Percentiles rank a stretch among this genome's conserved stretches.
Conservation (phyloP, 2,329 filamentous ascomycete genomes). For the Fusarium udum region DNA sequence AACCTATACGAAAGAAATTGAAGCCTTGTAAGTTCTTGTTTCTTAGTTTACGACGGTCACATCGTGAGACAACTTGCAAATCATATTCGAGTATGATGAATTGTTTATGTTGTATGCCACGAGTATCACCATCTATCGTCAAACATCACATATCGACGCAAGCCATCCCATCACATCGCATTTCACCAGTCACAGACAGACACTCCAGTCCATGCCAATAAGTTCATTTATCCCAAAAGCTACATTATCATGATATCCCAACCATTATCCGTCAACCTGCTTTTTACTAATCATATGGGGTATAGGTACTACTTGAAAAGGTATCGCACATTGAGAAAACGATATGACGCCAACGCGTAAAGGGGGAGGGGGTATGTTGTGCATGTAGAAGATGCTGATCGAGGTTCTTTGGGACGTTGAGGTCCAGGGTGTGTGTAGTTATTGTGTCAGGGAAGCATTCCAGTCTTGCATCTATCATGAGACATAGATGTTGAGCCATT, state of each 20-base stretch:
- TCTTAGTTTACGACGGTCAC: neutral
- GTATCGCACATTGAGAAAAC: slow-evolving; percentile 84
- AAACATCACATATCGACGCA: neutral
- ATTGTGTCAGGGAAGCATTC: slow-evolving; percentile 10
- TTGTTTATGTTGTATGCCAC: neutral
- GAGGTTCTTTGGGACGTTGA: slow-evolving; percentile 5
- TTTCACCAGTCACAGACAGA: neutral
- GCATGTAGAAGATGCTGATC: slow-evolving; percentile 8
- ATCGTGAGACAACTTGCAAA: neutral
- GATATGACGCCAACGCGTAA: slow-evolving; percentile 68
- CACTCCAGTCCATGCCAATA: slow-evolving; percentile 1
- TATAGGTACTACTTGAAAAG: slow-evolving; percentile 76
- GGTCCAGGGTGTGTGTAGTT: neutral
- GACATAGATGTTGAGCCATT: slow-evolving; percentile 18
- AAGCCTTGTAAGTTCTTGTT: slow-evolving; percentile 78
- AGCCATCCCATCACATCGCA: neutral
- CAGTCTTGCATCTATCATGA: slow-evolving; percentile 13
- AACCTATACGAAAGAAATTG: slow-evolving; percentile 72
- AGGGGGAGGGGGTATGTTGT: slow-evolving; percentile 8
- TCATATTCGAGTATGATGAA: neutral
- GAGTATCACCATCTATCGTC: neutral
- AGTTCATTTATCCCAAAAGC: slow-evolving; percentile 12
- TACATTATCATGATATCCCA: slow-evolving; percentile 16
- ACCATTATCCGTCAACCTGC: slow-evolving; percentile 13
- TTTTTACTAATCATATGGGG: slow-evolving; percentile 41